Evolutionary conservation across 768 basidiomycete genomes (phyloP), one percentile per base, ranked within the genome.

Genomic region (Russula brevipes): DNA sequence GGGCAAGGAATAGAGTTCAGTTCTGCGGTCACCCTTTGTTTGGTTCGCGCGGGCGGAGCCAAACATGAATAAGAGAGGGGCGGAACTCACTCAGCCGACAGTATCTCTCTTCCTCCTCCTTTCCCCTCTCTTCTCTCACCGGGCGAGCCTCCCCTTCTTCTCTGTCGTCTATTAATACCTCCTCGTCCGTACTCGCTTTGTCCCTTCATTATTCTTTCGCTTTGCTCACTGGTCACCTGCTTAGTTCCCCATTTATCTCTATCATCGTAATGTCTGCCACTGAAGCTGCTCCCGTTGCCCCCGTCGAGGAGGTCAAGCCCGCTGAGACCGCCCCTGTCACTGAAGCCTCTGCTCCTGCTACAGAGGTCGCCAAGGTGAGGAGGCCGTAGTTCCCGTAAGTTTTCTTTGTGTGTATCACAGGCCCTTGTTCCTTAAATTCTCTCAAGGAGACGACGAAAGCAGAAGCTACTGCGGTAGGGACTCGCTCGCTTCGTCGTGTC

Each of bases 191-290:
- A 11, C 33, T 17, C 3, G 9, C 5, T 45, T 33, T n/a, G 5
- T 52, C 14, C 19, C 41, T 36, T 31, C 17, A 1, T 38, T 19
- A 2, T 39, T 36, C 52, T 8, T 44, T 44, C n/a, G 1, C 30
- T 35, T 55, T 44, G 36, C 39, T 56, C 39, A 54, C 36, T n/a
- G 3, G 3, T 12, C 35, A 16, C 30, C 42, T 7, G n/a, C 24
- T 31, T 45, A 60, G 58, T 38, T 64, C 41, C 12, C 53, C 52
- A 30, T 50, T 53, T 59, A 54, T 46, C 63, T 60, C 58, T 35
- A 68, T 69, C 61, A 62, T 70, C 77, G 84, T 91, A 90, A 92
- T 94, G 89, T 91, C 91, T 81, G 82, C 87, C 76, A 74, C 86
- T 71, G 72, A 70, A 66, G 88, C 86, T 76, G 75, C 77, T 72